Evolutionary conservation across 208 protist species (phyloP).

Genomic region (Leishmania major): DNA sequence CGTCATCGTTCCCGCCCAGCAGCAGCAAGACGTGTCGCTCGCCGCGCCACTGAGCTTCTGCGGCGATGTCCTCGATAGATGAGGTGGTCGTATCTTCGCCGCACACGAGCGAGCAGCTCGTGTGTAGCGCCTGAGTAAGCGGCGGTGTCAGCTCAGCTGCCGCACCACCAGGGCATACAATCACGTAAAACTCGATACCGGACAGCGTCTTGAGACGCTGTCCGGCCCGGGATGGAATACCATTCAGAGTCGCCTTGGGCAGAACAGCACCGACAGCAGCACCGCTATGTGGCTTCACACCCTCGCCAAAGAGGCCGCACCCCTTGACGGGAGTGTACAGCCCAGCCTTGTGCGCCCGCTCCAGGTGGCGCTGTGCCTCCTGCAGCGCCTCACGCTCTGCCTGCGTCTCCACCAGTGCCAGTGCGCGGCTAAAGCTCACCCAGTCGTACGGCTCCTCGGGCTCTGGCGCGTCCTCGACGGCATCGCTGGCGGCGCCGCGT

Average conservation of each 20-base stretch:
- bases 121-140: slow-evolving; percentile 20
- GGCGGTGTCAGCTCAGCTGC: slow-evolving; percentile 16
- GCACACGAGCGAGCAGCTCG: slow-evolving; percentile 19
- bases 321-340: slow-evolving; percentile 60
- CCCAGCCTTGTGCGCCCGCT: slow-evolving; percentile 47
- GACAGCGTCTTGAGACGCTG: slow-evolving; percentile 7
- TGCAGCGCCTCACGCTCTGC: slow-evolving; percentile 54
- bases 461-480: slow-evolving; percentile 54
- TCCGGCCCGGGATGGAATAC: neutral
- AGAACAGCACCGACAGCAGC: neutral
- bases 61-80: slow-evolving; percentile 12
- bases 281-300: slow-evolving; percentile 23
- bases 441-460: slow-evolving; percentile 82
- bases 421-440: slow-evolving; percentile 57
- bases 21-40: slow-evolving; percentile 27
- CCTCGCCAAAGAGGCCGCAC: slow-evolving; percentile 76
- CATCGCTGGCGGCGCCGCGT: slow-evolving; percentile 54
- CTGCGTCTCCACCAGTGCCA: slow-evolving; percentile 40
- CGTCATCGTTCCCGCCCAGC: slow-evolving; percentile 29
- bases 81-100: slow-evolving; percentile 22
- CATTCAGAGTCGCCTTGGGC: no score
- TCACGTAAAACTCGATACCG: slow-evolving; percentile 47
- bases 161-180: slow-evolving; percentile 42
- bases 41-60: slow-evolving; percentile 3
- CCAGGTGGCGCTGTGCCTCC: slow-evolving; percentile 43